Base-by-base conservation (phyloP, 768 basidiomycete genomes). In the Serendipita vermifera region DNA sequence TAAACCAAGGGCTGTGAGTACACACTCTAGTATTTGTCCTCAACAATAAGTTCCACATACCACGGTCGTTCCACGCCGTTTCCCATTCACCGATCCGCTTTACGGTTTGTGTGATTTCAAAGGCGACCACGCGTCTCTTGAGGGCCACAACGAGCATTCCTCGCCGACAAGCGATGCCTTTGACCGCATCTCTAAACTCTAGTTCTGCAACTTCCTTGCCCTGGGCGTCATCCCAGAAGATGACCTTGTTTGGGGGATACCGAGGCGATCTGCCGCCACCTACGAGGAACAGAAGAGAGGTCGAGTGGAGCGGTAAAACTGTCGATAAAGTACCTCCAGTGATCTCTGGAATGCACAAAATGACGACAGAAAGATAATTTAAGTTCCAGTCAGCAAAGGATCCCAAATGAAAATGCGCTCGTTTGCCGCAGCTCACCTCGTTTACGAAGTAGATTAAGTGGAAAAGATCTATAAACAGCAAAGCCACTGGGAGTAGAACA, bases 211-310 rank as follows among this genome's bases (percentile, higher is more conserved):
- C 84, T 65, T 91, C 86, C 59, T 72, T 71, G n/a, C 79, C 79
- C 3, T 77, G 69, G 2, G 75, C 77, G 69, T 89, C 89, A 68
- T 93, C 85, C 88, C 88, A 93, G 55, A 94, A 67, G 60, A 93
- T 75, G 55, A 92, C 86, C 71, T 94, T 93, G 70, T 93, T 93
- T 27, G 85, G 86, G 27, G 91, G 86, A 69, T 91, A 93, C 7
- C 84, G 77, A 29, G 90, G 90, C 66, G 86, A 90, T 55, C 82
- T 77, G 35, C 90, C 88, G 40, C 90, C 90, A 48, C 90, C 90
- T 55, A 91, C 74, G 43, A 93, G 80, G 68, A 91, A 90, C 48
- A 92, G 73, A 20, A 93, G 71, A 58, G 87, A 89, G 9, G 87
- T 82, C 9, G 81, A 77, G 64, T 92, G 87, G 56, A 88, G 71